phyloP scores from a whole-genome alignment of 108 stramenopile species.

The Cyclostephanos tholiformis region DNA sequence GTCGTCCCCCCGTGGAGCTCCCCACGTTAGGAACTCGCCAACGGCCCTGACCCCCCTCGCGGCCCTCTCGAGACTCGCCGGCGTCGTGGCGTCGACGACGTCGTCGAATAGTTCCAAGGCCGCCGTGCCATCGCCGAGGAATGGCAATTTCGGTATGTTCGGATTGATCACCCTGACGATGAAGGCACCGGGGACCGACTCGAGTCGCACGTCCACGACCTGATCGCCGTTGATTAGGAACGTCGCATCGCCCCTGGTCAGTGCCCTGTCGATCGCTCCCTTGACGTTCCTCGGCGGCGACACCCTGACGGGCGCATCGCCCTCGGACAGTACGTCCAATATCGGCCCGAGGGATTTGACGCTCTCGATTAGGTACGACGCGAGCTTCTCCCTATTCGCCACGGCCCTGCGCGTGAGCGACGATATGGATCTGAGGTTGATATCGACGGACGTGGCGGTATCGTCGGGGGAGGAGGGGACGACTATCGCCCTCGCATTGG shows the following conservation, averaged over 20 bases:
- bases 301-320: slow-evolving; percentile 30
- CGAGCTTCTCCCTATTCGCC: slow-evolving; percentile 31
- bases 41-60: slow-evolving; percentile 28
- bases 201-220: slow-evolving; percentile 38
- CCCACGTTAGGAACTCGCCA: slow-evolving; percentile 42
- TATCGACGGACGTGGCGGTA: slow-evolving; percentile 36
- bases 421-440: slow-evolving; percentile 30
- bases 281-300: slow-evolving; percentile 39
- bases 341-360: slow-evolving; percentile 38
- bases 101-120: slow-evolving; percentile 34
- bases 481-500: neutral
- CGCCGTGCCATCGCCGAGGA: slow-evolving; percentile 38
- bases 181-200: slow-evolving; percentile 40
- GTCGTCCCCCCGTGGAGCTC: slow-evolving; percentile 21
- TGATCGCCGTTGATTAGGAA: slow-evolving; percentile 31
- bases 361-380: slow-evolving; percentile 35
- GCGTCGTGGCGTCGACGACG: slow-evolving; percentile 38
- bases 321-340: slow-evolving; percentile 32
- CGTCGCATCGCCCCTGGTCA: slow-evolving; percentile 34
- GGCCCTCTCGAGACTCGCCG: slow-evolving; percentile 28
- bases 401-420: slow-evolving; percentile 41
- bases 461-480: slow-evolving; percentile 4
- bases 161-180: slow-evolving; percentile 43
- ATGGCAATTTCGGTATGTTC: slow-evolving; percentile 33
- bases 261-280: slow-evolving; percentile 20